These are phyloP conservation scores for Karstenula rhodostoma DNA, from an alignment of 2,329 filamentous ascomycete species.

Conservation along the genomic window DNA sequence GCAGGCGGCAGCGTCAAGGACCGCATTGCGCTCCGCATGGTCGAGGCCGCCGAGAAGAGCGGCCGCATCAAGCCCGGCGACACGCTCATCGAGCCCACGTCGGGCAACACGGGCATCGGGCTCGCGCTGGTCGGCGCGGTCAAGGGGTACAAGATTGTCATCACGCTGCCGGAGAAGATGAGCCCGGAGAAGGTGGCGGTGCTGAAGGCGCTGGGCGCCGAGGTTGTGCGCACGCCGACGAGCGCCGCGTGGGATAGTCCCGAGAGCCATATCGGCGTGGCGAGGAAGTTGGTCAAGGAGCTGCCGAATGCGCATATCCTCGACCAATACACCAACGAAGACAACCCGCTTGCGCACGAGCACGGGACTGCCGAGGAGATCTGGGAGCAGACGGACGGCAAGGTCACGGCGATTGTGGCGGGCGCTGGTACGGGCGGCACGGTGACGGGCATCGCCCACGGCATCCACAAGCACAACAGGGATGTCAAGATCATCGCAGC, in stretches of 20 bases:
- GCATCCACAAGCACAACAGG: slow-evolving; percentile 85
- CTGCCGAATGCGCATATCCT: slow-evolving; percentile 96
- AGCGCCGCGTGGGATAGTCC: slow-evolving; percentile 94
- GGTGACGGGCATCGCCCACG: slow-evolving; percentile 86
- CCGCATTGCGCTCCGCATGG: slow-evolving; percentile 94
- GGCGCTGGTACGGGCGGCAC: slow-evolving; percentile 96
- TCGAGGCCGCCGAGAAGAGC: slow-evolving; percentile 89
- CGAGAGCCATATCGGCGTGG: slow-evolving; percentile 97
- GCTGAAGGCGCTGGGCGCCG: slow-evolving; percentile 89
- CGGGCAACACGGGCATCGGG: slow-evolving; percentile 97
- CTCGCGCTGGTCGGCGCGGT: slow-evolving; percentile 92
- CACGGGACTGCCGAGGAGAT: slow-evolving; percentile 95
- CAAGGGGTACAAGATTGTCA: slow-evolving; percentile 98
- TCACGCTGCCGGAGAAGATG: slow-evolving; percentile 99
- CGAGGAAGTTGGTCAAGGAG: slow-evolving; percentile 88
- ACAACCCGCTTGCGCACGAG: slow-evolving; percentile 95
- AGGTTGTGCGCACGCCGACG: slow-evolving; percentile 96
- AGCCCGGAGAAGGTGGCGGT: slow-evolving; percentile 97
- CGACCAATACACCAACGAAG: slow-evolving; percentile 90
- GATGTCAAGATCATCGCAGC: slow-evolving; percentile 89
- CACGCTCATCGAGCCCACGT: slow-evolving; percentile 96
- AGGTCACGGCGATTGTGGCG: slow-evolving; percentile 83
- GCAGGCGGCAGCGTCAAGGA: slow-evolving; percentile 94
- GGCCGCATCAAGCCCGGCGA: slow-evolving; percentile 97
- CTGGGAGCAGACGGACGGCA: slow-evolving; percentile 87